Evolutionary conservation across 495 filamentous ascomycete genomes (phyloP), one percentile per base, ranked within the genome.

Genomic region (Penicillium malachiteum): DNA sequence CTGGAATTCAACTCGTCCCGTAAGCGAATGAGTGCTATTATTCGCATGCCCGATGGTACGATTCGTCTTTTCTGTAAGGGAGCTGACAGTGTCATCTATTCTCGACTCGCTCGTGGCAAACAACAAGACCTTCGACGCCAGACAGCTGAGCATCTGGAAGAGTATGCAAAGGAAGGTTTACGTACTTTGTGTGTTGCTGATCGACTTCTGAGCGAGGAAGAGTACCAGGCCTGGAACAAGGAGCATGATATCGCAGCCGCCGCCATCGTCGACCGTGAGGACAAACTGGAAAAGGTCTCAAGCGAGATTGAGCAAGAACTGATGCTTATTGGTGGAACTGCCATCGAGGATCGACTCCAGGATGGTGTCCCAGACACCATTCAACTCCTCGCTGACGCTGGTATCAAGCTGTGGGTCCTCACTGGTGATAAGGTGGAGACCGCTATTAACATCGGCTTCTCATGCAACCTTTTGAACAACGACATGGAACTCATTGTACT

Each of bases 381-480:
- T 60, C 89, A 88, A 52, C 74, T 99, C 46, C 85, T 99, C 50
- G 93, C 87, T 38, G 86, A 91, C 54, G 95, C 95, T 47, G 95
- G 95, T 56, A 97, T 99, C 73, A 99, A 99, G 68, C 83, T 99
- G n/a, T 99, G 95, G 95, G 95, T 99, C 53, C 76, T 99, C 43
- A 99, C 95, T 33, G 95, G 95, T 52, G 95, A 99, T 77, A 99
- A 97, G 73, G 93, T 97, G 45, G 95, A 97, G 72, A 99, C 95
- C 45, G 95, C 95, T 40, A 97, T 99, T 82, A 99, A 99, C 72
- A 99, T 99, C 70, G 95, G 95, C 17, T 99, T 97, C 73, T 97
- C 95, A 11, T 97, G 95, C 79, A 99, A 99, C 56, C 82, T 99
- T 35, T 81, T 99, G 41, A 88, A 92, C 73, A 99, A 97, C 70